Conservation (phyloP, 1,139 yeast genomes). For the Zygosaccharomyces sapae region DNA sequence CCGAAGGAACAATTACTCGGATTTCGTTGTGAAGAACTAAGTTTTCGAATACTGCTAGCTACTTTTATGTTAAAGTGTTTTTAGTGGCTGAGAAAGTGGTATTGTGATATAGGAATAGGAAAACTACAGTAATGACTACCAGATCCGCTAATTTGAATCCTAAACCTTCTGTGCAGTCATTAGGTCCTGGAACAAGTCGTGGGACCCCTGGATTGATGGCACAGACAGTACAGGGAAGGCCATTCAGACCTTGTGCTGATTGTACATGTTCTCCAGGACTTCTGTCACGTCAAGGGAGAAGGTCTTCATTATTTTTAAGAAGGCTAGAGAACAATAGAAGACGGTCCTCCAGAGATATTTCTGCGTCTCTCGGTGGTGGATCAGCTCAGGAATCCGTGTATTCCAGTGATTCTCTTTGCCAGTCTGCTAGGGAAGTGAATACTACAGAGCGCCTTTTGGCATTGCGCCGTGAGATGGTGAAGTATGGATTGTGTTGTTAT, state of each 20-base stretch:
- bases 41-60: too few species aligned
- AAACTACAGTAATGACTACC: neutral
- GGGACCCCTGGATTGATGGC: constrained; percentile 8
- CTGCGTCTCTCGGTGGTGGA: constrained; percentile 7
- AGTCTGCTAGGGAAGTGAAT: constrained; percentile 43
- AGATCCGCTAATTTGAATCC: constrained; percentile 9
- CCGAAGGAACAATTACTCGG: too few species aligned
- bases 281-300: constrained; percentile 57
- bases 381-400: constrained; percentile 34
- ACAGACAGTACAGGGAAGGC: constrained; percentile 11
- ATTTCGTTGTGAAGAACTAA: too few species aligned
- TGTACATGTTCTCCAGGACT: constrained; percentile 83
- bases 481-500: constrained; percentile 66
- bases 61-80: neutral
- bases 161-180: constrained; percentile 14
- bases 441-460: constrained; percentile 57
- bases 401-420: constrained; percentile 39
- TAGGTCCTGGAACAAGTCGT: constrained; percentile 1
- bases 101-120: neutral
- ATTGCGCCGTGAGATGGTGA: constrained; percentile 63
- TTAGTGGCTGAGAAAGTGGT: neutral
- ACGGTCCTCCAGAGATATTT: constrained; percentile 13
- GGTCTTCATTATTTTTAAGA: constrained; percentile 45
- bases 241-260: constrained; percentile 53
- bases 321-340: constrained; percentile 28